These are phyloP conservation scores for Aspergillus caelatus DNA, from an alignment of 2,329 filamentous ascomycete species.

Conservation along the genomic window DNA sequence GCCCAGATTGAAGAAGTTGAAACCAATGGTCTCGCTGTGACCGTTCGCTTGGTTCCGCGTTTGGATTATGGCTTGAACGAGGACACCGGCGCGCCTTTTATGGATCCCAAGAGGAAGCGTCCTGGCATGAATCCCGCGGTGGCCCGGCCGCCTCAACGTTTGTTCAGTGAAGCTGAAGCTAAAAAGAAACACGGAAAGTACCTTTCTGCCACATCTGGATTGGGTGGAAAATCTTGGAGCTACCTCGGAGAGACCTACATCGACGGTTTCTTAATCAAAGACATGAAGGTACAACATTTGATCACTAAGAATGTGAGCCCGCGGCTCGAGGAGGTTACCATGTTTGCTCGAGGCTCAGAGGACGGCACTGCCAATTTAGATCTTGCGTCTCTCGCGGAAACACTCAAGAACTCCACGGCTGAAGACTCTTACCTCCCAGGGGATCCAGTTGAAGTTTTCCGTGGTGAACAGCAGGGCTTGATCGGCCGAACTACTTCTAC, in stretches of 20 bases:
- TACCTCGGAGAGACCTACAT: conserved; percentile 90
- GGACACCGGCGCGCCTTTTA: conserved; percentile 61
- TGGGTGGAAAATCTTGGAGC: conserved; percentile 71
- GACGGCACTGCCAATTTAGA: conserved; percentile 95
- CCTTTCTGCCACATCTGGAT: conserved; percentile 55
- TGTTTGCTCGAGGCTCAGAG: conserved; percentile 83
- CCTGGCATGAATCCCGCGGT: conserved; percentile 53
- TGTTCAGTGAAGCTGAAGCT: conserved; percentile 92
- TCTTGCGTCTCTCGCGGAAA: conserved; percentile 85
- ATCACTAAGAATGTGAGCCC: conserved; percentile 90
- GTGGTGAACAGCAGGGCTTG: conserved; percentile 92
- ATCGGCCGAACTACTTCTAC: conserved; percentile 83
- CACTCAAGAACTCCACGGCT: conserved; percentile 79
- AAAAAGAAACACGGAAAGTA: conserved; percentile 78
- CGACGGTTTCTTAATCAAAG: conserved; percentile 90
- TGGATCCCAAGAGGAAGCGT: conserved; percentile 79
- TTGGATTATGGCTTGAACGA: conserved; percentile 90
- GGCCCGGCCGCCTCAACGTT: conserved; percentile 79
- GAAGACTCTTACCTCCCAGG: conserved; percentile 87
- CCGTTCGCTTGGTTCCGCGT: conserved; percentile 83
- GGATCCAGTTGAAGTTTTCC: conserved; percentile 94
- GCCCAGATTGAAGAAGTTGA: conserved; percentile 92
- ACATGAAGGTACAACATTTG: conserved; percentile 85
- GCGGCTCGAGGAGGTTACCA: conserved; percentile 91
- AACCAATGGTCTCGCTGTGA: conserved; percentile 86